Base-by-base conservation (phyloP, 2,329 filamentous ascomycete species). In the Macroventuria anomochaeta region DNA sequence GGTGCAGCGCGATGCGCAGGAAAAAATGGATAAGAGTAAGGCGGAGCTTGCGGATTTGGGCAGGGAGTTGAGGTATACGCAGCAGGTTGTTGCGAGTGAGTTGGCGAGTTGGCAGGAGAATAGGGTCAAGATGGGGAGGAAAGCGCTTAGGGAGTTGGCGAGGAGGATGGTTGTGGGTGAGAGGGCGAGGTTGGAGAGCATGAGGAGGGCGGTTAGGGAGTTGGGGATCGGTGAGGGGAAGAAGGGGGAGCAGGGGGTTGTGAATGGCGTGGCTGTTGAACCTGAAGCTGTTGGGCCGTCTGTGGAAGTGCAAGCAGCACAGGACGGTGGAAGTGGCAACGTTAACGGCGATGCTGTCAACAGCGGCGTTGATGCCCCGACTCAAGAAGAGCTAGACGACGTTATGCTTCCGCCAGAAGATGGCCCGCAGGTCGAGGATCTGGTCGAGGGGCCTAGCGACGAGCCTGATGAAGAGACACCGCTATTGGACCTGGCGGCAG, bases 71-170 rank as follows among this genome's bases (percentile, higher is more conserved):
- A 81, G 91, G 42, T 96, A 95, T 74, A 96, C 93, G 40, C 93
- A 97, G 76, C 91, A 96, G 74, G 91, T 93, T 12, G 93, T 97
- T 20, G 93, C 96, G 6, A 83, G 86, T 1, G 95, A 99, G 77
- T 75, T 99, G 50, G 95, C 95, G 0, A 92, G 90, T 13, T 99
- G 95, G 91, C 93, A 96, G 68, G 91, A 96, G 33, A 85, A 92
- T 78, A 87, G 96, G 68, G 90, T 91, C 62, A 85, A 84, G 66
- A 86, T 90, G 77, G 92, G 90, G 1, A 80, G 87, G 56, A 84
- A 84, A 53, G 90, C 91, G 23, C 84, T 97, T 57, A 85, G 83
- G 61, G 86, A 91, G 39, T 85, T 96, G 63, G 93, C 90, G 15
- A 84, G 81, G 67, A 85, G 85, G 26, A 92, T 93, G 83, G 80